A percentile compares a stretch with the other conserved stretches of the same genome.
These are phyloP conservation scores for Flaveria sonorensis DNA, from an alignment of 129 eudicot genomes.

Conservation along the genomic window DNA sequence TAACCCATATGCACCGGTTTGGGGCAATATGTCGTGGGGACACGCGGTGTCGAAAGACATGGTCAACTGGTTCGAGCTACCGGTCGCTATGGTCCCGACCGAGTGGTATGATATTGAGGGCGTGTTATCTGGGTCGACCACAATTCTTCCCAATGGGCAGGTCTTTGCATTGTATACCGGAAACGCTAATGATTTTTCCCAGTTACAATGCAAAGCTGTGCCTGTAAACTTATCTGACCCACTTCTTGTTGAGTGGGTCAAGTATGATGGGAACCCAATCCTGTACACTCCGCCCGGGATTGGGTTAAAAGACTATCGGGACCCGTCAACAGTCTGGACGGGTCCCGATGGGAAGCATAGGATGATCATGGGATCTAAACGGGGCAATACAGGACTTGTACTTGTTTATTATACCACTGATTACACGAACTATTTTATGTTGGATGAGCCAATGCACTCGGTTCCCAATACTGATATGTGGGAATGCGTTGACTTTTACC, in stretches of 20 bases:
- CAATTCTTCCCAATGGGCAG: constrained; percentile 68
- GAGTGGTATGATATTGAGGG: constrained; percentile 80
- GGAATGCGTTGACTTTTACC: constrained; percentile 95
- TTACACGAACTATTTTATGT: constrained; percentile 55
- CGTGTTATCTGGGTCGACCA: constrained; percentile 86
- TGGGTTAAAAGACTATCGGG: constrained; percentile 60
- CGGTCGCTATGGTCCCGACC: constrained; percentile 66
- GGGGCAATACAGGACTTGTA: constrained; percentile 52
- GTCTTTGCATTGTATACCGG: constrained; percentile 80
- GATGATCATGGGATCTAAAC: constrained; percentile 70
- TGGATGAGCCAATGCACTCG: constrained; percentile 59
- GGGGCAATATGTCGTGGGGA: constrained; percentile 98
- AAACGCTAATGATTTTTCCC: constrained; percentile 51
- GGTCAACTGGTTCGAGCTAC: constrained; percentile 73
- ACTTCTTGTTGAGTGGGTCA: constrained; percentile 83
- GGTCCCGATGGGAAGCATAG: constrained; percentile 77
- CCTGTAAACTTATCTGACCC: constrained; percentile 85
- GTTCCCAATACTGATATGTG: constrained; percentile 97
- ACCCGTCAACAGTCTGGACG: constrained; percentile 88
- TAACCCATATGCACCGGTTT: constrained; percentile 72
- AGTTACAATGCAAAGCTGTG: constrained; percentile 73
- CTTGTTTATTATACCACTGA: constrained; percentile 67
- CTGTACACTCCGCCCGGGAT: constrained; percentile 79
- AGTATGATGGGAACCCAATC: constrained; percentile 70
- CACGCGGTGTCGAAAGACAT: constrained; percentile 78